Conservation (phyloP, 1,139 yeast genomes). For the Hansenula sp. region DNA sequence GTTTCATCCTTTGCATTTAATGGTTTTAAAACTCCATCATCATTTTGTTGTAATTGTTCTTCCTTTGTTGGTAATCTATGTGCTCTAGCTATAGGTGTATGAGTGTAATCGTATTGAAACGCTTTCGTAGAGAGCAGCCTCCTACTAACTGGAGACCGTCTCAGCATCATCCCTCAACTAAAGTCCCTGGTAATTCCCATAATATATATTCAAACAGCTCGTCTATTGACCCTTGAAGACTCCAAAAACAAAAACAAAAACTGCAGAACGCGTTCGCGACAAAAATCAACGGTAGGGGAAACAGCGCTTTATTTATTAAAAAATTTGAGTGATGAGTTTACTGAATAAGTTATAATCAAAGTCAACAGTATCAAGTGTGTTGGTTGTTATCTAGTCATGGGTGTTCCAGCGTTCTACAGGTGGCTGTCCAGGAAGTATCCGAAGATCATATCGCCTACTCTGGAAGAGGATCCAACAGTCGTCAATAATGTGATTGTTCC, state of each 20-base stretch:
- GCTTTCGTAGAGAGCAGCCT: slow-evolving; percentile 2
- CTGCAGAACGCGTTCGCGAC: too few relatives aligned
- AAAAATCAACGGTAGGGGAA: too few relatives aligned
- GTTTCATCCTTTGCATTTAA: too few relatives aligned
- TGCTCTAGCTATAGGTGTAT: slow-evolving; percentile 29
- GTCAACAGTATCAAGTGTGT: too few relatives aligned
- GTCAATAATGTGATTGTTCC: slow-evolving; percentile 62
- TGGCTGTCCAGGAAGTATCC: slow-evolving; percentile 95
- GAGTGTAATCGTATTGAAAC: slow-evolving; percentile 32
- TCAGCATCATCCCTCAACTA: background rate
- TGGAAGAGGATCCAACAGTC: slow-evolving; percentile 61
- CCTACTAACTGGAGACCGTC: background rate
- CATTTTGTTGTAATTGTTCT: slow-evolving; percentile 10
- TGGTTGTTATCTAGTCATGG: too few relatives aligned
- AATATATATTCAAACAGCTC: too few relatives aligned
- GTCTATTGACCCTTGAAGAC: too few relatives aligned
- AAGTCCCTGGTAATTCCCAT: too few relatives aligned
- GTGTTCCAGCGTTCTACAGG: slow-evolving; percentile 97
- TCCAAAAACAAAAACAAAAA: too few relatives aligned
- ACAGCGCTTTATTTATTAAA: too few relatives aligned
- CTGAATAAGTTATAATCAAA: too few relatives aligned
- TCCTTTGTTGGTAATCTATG: slow-evolving; percentile 28
- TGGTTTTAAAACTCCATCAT: too few relatives aligned
- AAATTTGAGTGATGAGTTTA: background rate
- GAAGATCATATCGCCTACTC: slow-evolving; percentile 84